Conservation (phyloP, 164 flowering plant species). For the Euptelea pleiosperma region DNA sequence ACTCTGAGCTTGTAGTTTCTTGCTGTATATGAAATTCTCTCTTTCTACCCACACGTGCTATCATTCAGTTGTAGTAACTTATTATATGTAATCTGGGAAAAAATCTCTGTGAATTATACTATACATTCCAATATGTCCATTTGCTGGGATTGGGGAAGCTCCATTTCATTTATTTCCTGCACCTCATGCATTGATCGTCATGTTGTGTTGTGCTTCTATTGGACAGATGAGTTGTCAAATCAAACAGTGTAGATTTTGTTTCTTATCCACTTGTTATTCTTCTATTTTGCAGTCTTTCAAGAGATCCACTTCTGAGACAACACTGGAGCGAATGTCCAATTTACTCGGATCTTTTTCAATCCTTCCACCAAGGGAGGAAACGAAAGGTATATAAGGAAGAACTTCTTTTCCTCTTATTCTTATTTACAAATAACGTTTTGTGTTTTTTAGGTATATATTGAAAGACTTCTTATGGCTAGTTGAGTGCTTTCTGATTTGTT, state of each 20-base stretch:
- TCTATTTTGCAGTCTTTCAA: constrained; percentile 48
- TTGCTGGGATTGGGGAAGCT: no score
- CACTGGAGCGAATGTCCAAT: constrained; percentile 68
- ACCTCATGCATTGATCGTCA: constrained; percentile 1
- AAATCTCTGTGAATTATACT: no score
- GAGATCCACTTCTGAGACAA: constrained; percentile 74
- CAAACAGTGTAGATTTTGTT: not conserved
- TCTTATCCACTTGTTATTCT: not conserved
- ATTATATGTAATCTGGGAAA: no score
- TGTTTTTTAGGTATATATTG: no score
- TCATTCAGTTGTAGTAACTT: no score
- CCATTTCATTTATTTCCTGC: not conserved
- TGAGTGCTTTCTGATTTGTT: not conserved
- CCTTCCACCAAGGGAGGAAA: constrained; percentile 51
- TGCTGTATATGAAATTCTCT: not conserved
- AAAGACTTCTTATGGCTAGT: not conserved
- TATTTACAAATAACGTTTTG: no score
- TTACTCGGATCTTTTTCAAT: constrained; percentile 71
- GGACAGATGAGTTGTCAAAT: constrained; percentile 2
- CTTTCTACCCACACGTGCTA: not conserved
- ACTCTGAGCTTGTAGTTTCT: not conserved
- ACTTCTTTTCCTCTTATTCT: not conserved
- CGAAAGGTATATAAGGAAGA: constrained; percentile 39
- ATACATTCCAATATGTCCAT: no score
- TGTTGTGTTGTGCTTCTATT: constrained; percentile 4